Evolutionary conservation across 2,329 filamentous ascomycete species (phyloP), one percentile per base, ranked within the genome.

Genomic region (Chaetomium strumarium): DNA sequence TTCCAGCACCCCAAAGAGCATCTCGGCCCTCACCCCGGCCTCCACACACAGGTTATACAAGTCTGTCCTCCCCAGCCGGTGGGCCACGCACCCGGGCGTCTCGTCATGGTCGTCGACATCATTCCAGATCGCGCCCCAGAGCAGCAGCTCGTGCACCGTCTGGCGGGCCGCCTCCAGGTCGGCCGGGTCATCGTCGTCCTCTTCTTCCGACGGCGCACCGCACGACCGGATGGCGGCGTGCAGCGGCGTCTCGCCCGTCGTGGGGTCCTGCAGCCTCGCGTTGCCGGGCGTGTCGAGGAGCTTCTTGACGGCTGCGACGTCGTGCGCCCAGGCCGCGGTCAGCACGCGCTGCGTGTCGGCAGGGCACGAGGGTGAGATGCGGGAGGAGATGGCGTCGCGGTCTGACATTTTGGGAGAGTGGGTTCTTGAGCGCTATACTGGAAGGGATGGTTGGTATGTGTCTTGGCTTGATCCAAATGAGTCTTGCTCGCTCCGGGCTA

Each of bases 101-200:
- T 97, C 92, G 62, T 90, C 80, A 61, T 88, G 85, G 60, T 76
- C 72, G 68, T 97, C 90, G 51, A 97, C 75, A 67, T 96, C 91
- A 72, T 99, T 99, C 93, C 93, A 99, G 61, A 97, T 96, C 11
- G 90, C 93, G 31, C 93, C 93, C 61, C 87, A 86, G 64, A 91
- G 79, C 55, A 97, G 83, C 8, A 97, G 77, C 64, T 93, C 80
- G 60, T 81, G 79, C 5, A 96, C 74, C 0, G 85, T 85, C 48
- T 83, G 80, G 51, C 79, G 77, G 2, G 84, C 87, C 37, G 80
- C 79, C 43, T 84, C 79, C 31, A 86, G 70, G 20, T 72, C 70
- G 10, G 66, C 66, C 2, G 68, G 67, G 2, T 64, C 58, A 34
- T 62, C 59, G 14, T 63, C 58, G 34, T 62, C 59, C 12, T 63